Conservation (phyloP, 305 asterid genomes). For the Fraxinus sp. region DNA sequence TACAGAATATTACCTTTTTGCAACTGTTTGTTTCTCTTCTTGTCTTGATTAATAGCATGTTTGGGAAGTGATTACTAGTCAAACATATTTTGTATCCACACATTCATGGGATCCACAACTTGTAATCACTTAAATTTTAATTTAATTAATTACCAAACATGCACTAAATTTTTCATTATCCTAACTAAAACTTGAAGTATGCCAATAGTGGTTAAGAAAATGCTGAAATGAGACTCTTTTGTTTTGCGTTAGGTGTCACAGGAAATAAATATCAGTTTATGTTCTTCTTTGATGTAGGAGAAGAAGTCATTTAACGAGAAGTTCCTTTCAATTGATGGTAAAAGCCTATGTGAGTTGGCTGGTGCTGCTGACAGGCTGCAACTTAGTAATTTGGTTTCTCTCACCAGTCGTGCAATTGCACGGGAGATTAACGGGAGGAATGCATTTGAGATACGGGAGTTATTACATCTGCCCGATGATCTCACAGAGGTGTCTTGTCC, state of each 20-base stretch:
- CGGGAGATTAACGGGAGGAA: constrained; percentile 87
- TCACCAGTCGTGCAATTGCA: constrained; percentile 93
- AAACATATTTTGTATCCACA: neutral
- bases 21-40: constrained; percentile 9
- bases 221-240: neutral
- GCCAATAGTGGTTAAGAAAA: neutral
- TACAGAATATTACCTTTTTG: neutral
- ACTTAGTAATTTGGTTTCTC: constrained; percentile 84
- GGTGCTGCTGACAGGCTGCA: constrained; percentile 96
- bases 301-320: constrained; percentile 89
- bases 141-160: neutral
- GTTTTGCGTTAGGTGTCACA: neutral
- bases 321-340: constrained; percentile 76
- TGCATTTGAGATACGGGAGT: constrained; percentile 86
- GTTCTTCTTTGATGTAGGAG: constrained; percentile 53
- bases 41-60: constrained; percentile 2
- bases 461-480: constrained; percentile 89
- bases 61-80: neutral
- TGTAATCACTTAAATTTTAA: neutral
- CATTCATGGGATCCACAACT: neutral
- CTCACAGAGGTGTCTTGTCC: constrained; percentile 87
- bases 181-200: neutral
- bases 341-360: constrained; percentile 82
- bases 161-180: neutral
- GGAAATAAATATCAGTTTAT: neutral